Percentiles rank a stretch among this genome's conserved stretches.
phyloP scores from a whole-genome alignment of 306 rosid genomes.

The Trichosanthes cucumerina region DNA sequence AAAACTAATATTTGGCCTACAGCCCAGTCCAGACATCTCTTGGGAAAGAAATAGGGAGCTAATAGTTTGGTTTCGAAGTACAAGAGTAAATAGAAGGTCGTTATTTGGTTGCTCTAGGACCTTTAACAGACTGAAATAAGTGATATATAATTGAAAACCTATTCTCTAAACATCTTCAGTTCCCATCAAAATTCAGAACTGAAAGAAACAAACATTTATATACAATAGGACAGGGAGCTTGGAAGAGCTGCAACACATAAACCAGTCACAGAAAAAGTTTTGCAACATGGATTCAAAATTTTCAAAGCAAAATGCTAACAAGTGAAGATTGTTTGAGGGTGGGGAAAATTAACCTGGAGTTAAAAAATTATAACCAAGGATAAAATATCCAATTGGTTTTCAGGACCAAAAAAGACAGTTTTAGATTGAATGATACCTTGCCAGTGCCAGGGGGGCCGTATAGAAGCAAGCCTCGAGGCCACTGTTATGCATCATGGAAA shows the following conservation, averaged over 20 bases:
- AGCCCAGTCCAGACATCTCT: not conserved
- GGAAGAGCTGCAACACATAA: not conserved
- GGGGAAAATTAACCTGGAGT: not conserved
- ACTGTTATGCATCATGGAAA: slow-evolving; percentile 31
- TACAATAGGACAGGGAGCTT: not conserved
- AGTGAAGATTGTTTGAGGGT: not conserved
- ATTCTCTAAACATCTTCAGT: not conserved
- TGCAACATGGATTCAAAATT: not conserved
- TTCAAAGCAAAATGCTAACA: not conserved
- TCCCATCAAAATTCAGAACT: not conserved
- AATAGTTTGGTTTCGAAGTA: not conserved
- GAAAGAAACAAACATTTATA: not conserved
- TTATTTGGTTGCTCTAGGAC: not conserved
- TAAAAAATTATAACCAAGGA: not conserved
- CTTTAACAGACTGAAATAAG: not conserved
- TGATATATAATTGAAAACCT: not conserved
- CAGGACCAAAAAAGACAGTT: not conserved
- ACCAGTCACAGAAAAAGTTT: not conserved
- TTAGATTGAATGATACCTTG: slow-evolving; percentile 39
- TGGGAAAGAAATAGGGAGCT: not conserved
- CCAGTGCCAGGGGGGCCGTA: slow-evolving; percentile 96
- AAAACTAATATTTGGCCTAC: not conserved
- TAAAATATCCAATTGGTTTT: not conserved
- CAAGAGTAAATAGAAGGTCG: not conserved
- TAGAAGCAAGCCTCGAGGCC: slow-evolving; percentile 76